These are phyloP conservation scores for Aureobasidium subglaciale DNA, from an alignment of 2,329 filamentous ascomycete species.

Conservation along the genomic window DNA sequence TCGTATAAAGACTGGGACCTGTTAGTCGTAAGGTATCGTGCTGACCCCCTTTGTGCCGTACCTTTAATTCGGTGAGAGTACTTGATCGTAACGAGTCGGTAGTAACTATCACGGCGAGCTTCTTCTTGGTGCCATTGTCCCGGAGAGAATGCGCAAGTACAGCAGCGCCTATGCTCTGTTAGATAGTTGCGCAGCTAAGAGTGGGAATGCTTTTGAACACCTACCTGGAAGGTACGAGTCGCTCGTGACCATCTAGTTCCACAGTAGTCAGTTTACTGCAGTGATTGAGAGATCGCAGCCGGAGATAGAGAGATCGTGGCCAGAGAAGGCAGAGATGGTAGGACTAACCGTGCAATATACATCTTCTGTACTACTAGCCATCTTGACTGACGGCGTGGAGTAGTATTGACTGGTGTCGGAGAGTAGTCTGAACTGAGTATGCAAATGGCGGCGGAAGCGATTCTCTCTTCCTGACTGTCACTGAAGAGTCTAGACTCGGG, in stretches of 20 bases:
- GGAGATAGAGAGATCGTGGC: background rate
- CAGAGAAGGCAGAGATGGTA: background rate
- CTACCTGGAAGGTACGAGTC: constrained; percentile 89
- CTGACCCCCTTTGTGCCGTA: constrained; percentile 29
- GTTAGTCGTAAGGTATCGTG: constrained; percentile 16
- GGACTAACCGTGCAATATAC: constrained; percentile 56
- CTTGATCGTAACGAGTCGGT: constrained; percentile 68
- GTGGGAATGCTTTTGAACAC: constrained; percentile 20
- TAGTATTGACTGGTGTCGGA: too few relatives aligned
- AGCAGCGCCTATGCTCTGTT: constrained; percentile 60
- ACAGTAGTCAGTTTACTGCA: too few relatives aligned
- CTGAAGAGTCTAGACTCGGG: too few relatives aligned
- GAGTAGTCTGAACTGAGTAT: too few relatives aligned
- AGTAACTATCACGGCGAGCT: constrained; percentile 77
- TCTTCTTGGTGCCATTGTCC: constrained; percentile 80
- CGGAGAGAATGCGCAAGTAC: constrained; percentile 91
- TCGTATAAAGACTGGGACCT: constrained; percentile 67
- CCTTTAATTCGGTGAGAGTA: constrained; percentile 73
- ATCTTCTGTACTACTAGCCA: constrained; percentile 40
- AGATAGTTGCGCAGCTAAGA: constrained; percentile 15
- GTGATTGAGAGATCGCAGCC: background rate
- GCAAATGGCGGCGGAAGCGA: too few relatives aligned
- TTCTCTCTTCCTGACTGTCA: too few relatives aligned
- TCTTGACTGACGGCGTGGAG: constrained; percentile 15
- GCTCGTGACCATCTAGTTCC: constrained; percentile 87